These are phyloP conservation scores for Anthracocystis panici-leucophaei DNA, from an alignment of 1,284 basidiomycete genomes.

Conservation along the genomic window DNA sequence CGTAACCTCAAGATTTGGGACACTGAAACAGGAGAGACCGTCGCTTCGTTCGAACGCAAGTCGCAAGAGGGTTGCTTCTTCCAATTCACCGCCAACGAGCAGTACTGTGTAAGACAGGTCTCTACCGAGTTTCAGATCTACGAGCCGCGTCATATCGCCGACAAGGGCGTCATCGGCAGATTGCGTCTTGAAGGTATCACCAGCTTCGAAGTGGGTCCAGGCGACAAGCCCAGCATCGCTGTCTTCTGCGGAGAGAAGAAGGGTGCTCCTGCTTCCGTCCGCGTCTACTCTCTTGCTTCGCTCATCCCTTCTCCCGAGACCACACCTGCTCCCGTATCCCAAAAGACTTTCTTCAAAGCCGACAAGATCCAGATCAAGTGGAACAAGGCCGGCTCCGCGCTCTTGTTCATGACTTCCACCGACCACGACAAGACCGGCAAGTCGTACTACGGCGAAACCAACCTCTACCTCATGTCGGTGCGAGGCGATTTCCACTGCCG, in stretches of 20 bases:
- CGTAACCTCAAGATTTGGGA: conserved; percentile 90
- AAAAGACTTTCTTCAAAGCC: conserved; percentile 95
- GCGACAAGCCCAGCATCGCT: conserved; percentile 84
- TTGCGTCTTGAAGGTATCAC: conserved; percentile 84
- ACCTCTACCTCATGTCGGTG: conserved; percentile 91
- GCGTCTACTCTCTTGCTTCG: conserved; percentile 81
- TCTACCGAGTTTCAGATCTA: conserved; percentile 89
- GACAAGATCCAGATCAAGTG: conserved; percentile 95
- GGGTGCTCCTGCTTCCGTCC: conserved; percentile 90
- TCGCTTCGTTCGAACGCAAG: conserved; percentile 85
- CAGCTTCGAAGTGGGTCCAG: conserved; percentile 81
- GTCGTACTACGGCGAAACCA: conserved; percentile 98
- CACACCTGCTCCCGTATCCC: conserved; percentile 72
- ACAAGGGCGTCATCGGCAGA: conserved; percentile 82
- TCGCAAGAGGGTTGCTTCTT: conserved; percentile 79
- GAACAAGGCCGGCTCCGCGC: conserved; percentile 84
- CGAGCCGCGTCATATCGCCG: conserved; percentile 79
- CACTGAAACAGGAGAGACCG: conserved; percentile 81
- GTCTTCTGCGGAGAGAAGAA: conserved; percentile 95
- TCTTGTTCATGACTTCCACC: conserved; percentile 87
- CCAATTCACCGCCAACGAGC: conserved; percentile 91
- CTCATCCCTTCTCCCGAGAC: conserved; percentile 77
- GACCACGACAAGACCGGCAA: conserved; percentile 97
- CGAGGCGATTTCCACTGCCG: conserved; percentile 95
- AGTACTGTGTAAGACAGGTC: conserved; percentile 85